phyloP scores from a whole-genome alignment of 2,329 filamentous ascomycete genomes.

The Conoideocrella luteorostrata region DNA sequence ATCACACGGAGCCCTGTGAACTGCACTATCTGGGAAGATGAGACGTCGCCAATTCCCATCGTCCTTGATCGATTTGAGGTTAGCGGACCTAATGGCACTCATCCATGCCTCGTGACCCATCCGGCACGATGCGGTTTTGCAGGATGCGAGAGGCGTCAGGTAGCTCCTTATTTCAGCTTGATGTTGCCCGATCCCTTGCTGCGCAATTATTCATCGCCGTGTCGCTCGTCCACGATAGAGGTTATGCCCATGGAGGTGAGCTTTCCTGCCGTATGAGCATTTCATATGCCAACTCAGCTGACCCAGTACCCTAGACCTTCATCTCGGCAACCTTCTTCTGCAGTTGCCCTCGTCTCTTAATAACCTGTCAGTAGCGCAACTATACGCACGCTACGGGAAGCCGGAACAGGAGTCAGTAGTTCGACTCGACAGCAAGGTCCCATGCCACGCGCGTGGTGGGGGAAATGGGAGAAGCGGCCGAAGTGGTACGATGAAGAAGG shows the following conservation, averaged over 20 bases:
- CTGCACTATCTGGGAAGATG: not conserved
- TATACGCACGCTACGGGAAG: slow-evolving; percentile 19
- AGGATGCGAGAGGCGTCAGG: slow-evolving; percentile 14
- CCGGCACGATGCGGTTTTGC: slow-evolving; percentile 21
- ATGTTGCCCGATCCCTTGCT: slow-evolving; percentile 21
- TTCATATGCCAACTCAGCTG: not conserved
- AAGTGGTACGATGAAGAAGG: slow-evolving; percentile 16
- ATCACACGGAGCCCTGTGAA: slow-evolving; percentile 1
- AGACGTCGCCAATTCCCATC: slow-evolving; percentile 10
- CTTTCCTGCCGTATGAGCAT: too few relatives aligned
- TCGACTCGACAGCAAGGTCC: slow-evolving; percentile 13
- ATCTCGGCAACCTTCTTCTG: slow-evolving; percentile 29
- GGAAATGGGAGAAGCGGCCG: slow-evolving; percentile 13
- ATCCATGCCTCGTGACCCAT: slow-evolving; percentile 20
- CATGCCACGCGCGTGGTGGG: slow-evolving; percentile 16
- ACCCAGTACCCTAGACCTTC: slow-evolving; percentile 18
- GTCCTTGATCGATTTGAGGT: slow-evolving; percentile 20
- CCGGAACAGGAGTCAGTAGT: slow-evolving; percentile 18
- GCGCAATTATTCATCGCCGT: slow-evolving; percentile 24
- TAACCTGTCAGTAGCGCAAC: slow-evolving; percentile 15
- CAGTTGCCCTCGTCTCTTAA: slow-evolving; percentile 15
- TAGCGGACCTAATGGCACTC: slow-evolving; percentile 21
- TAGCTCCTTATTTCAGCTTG: slow-evolving; percentile 17
- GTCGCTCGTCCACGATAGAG: slow-evolving; percentile 20
- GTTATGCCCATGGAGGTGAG: slow-evolving; percentile 25